Evolutionary conservation across 2,329 filamentous ascomycete genomes (phyloP), one percentile per base, ranked within the genome.

Genomic region (Fusarium abutilonis): DNA sequence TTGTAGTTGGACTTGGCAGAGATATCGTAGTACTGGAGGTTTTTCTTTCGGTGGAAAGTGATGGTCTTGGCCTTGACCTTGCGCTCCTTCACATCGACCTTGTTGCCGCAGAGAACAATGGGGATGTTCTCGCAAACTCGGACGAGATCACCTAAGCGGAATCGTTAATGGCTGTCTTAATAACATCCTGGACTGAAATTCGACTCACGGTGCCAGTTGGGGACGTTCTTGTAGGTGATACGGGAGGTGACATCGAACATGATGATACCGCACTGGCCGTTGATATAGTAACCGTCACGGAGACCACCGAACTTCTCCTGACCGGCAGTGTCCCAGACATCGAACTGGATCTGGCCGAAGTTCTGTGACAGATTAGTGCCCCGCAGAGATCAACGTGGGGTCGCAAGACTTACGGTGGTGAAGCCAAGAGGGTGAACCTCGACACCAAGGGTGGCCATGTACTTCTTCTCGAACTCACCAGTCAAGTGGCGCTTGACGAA

Each of bases 31-130:
- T 98, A 99, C 83, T 99, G 95, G 49, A 99, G 89, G 83, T 98
- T 99, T 90, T 99, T 99, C 92, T 99, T 99, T 83, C 95, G 92
- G 88, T 99, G 95, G 91, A 99, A 99, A 70, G 95, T 99, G 82
- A 99, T 99, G 78, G 94, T 96, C 92, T 99, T 99, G 77, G 95
- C 95, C 89, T 99, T 99, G 78, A 99, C 95, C 85, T 99, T 99
- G 81, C 95, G 92, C 88, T 99, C 95, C 91, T 99, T 99, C 69
- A 99, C 95, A 76, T 99, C 94, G 79, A 99, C 94, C 88, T 99
- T 99, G 91, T 99, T 99, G 76, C 94, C 94, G 80, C 89, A 93
- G 68, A 99, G 91, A 74, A 98, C 95, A 75, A 99, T 98, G 72
- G 94, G 94, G 75, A 99, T 95, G 85, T 95, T 96, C 87, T 99